Conservation (phyloP, 257 asterid genomes). For the Penstemon newberryi region DNA sequence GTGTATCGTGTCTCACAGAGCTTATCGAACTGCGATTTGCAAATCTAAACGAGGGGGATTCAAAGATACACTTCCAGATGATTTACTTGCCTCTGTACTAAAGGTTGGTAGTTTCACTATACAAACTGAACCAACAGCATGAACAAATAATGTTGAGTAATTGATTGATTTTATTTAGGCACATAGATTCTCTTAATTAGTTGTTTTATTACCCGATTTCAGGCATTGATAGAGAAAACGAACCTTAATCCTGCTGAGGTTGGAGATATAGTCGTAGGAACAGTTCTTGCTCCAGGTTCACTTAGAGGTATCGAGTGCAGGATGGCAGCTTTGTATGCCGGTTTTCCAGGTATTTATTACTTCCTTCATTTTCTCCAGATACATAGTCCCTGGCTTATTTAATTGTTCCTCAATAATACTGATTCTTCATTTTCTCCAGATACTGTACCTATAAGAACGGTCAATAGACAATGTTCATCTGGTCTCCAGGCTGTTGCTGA, state of each 20-base stretch:
- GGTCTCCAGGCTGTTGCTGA: constrained; percentile 98
- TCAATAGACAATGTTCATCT: constrained; percentile 89
- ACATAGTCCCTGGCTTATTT: background rate
- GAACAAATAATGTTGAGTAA: too few relatives aligned
- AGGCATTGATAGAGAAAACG: constrained; percentile 80
- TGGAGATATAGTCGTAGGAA: constrained; percentile 92
- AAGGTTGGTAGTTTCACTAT: constrained; percentile 47
- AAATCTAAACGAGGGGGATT: constrained; percentile 83
- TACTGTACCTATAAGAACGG: constrained; percentile 81
- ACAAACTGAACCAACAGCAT: background rate
- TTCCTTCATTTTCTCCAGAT: background rate
- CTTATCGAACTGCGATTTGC: constrained; percentile 85
- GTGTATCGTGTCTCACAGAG: constrained; percentile 43
- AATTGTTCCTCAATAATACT: constrained; percentile 13
- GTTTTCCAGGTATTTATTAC: constrained; percentile 72
- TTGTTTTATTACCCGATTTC: constrained; percentile 14
- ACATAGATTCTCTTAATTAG: background rate
- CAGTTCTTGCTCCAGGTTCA: constrained; percentile 88
- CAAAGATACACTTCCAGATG: constrained; percentile 88
- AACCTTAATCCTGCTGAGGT: constrained; percentile 73
- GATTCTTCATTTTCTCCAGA: constrained; percentile 42
- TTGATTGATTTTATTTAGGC: background rate
- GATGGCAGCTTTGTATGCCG: constrained; percentile 90
- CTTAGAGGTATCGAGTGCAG: constrained; percentile 83
- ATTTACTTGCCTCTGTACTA: constrained; percentile 82